phyloP scores from a whole-genome alignment of 2,329 filamentous ascomycete species.

The Stachybotrys elegans region DNA sequence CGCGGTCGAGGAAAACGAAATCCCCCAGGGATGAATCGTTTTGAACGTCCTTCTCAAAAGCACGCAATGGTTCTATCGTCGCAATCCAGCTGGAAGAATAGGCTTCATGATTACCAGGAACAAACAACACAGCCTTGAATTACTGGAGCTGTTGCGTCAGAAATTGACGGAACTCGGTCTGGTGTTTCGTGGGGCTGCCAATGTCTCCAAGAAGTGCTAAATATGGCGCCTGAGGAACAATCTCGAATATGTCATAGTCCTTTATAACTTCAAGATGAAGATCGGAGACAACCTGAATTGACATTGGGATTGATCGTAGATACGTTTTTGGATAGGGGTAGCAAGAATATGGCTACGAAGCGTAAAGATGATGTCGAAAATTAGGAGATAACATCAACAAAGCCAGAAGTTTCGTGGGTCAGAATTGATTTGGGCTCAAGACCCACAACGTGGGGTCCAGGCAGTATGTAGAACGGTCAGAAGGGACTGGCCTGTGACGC shows the following conservation, averaged over 20 bases:
- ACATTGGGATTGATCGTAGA: too few relatives aligned
- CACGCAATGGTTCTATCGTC: conserved; percentile 19
- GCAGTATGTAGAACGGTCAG: too few relatives aligned
- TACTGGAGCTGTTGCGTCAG: conserved; percentile 39
- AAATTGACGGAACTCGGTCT: conserved; percentile 39
- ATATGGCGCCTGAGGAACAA: conserved; percentile 40
- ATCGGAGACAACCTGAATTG: conserved; percentile 48
- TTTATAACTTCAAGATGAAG: conserved; percentile 48
- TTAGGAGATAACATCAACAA: too few relatives aligned
- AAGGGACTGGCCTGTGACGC: too few relatives aligned
- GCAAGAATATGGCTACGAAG: too few relatives aligned
- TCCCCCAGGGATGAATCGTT: conserved; percentile 24
- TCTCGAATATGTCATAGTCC: conserved; percentile 45
- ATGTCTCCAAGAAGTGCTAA: conserved; percentile 55
- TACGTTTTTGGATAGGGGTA: too few relatives aligned
- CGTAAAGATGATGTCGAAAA: too few relatives aligned
- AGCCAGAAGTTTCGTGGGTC: too few relatives aligned
- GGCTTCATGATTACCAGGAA: conserved; percentile 54
- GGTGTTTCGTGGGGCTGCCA: conserved; percentile 34
- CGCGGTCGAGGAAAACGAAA: conserved; percentile 34
- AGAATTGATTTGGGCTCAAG: too few relatives aligned
- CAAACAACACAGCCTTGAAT: conserved; percentile 45
- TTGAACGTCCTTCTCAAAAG: conserved; percentile 22
- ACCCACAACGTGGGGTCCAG: too few relatives aligned
- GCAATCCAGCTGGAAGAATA: conserved; percentile 35